Evolutionary conservation across 495 filamentous ascomycete species (phyloP).

Genomic region (Xylaria cubensis): DNA sequence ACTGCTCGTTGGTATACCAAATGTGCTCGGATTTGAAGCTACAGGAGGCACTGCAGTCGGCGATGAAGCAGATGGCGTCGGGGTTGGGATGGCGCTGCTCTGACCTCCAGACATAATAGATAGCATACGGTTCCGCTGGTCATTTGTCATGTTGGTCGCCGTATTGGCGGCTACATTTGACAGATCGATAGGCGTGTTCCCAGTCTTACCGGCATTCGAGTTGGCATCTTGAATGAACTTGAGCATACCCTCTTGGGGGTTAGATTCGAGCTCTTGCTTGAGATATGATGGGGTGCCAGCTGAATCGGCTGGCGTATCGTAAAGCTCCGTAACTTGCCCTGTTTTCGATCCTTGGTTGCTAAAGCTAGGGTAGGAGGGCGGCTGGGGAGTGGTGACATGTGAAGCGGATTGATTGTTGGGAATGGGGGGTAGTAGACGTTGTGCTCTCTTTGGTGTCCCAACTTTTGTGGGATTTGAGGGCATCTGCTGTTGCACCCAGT

Average conservation of each 20-base stretch:
- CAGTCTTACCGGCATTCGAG: slow-evolving; percentile 61
- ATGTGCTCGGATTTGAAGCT: slow-evolving; percentile 17
- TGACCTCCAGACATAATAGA: slow-evolving; percentile 69
- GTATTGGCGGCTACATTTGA: slow-evolving; percentile 77
- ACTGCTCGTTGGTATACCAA: slow-evolving; percentile 36
- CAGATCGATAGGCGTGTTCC: slow-evolving; percentile 65
- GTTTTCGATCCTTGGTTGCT: slow-evolving; percentile 42
- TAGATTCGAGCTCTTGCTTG: slow-evolving; percentile 54
- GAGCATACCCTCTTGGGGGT: slow-evolving; percentile 79
- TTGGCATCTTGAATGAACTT: slow-evolving; percentile 84
- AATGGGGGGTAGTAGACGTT: slow-evolving; percentile 55
- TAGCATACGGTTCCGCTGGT: slow-evolving; percentile 81
- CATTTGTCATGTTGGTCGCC: slow-evolving; percentile 70
- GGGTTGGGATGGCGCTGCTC: slow-evolving; percentile 32
- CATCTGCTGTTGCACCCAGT: slow-evolving; percentile 59
- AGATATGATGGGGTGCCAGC: slow-evolving; percentile 49
- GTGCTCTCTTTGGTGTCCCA: slow-evolving; percentile 52
- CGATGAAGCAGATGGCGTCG: slow-evolving; percentile 33
- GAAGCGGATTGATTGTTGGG: slow-evolving; percentile 44
- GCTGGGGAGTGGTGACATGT: slow-evolving; percentile 33
- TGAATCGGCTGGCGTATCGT: slow-evolving; percentile 50
- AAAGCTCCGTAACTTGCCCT: slow-evolving; percentile 56
- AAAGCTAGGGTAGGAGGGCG: slow-evolving; percentile 37
- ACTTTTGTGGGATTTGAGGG: slow-evolving; percentile 46
- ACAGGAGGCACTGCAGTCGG: slow-evolving; percentile 31